Percentiles rank a stretch among this genome's conserved stretches.
These are phyloP conservation scores for Floccularia luteovirens DNA, from an alignment of 768 basidiomycete species.

Conservation along the genomic window DNA sequence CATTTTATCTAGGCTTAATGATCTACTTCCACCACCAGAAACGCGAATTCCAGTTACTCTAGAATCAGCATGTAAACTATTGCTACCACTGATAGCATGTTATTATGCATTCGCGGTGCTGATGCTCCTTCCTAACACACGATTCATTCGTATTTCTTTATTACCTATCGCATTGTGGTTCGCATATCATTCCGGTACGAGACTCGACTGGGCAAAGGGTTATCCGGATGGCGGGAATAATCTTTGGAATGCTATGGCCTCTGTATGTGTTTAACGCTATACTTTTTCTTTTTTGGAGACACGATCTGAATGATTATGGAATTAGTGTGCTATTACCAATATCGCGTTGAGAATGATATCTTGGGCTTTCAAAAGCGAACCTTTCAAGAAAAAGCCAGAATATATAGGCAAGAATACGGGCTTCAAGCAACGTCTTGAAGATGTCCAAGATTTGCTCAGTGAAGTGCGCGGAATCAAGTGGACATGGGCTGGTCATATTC, in stretches of 20 bases:
- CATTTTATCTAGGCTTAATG: not conserved
- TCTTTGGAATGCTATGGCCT: not conserved
- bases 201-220: not conserved
- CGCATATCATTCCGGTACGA: not conserved
- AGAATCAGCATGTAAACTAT: constrained; percentile 22
- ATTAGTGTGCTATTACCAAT: not conserved
- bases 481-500: not conserved
- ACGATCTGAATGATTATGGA: not conserved
- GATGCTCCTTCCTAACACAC: not conserved
- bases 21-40: not conserved
- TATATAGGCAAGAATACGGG: not conserved
- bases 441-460: not conserved
- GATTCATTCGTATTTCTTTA: not conserved
- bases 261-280: not conserved
- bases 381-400: not conserved
- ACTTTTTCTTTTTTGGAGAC: not conserved
- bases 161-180: not conserved
- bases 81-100: constrained; percentile 9
- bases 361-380: not conserved
- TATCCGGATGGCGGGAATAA: not conserved
- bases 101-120: not conserved
- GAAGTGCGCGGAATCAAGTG: not conserved
- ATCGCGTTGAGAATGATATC: not conserved
- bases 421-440: not conserved
- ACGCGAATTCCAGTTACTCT: constrained; percentile 18